Base-by-base conservation (phyloP, 495 filamentous ascomycete genomes). In the Rhypophila decipiens region DNA sequence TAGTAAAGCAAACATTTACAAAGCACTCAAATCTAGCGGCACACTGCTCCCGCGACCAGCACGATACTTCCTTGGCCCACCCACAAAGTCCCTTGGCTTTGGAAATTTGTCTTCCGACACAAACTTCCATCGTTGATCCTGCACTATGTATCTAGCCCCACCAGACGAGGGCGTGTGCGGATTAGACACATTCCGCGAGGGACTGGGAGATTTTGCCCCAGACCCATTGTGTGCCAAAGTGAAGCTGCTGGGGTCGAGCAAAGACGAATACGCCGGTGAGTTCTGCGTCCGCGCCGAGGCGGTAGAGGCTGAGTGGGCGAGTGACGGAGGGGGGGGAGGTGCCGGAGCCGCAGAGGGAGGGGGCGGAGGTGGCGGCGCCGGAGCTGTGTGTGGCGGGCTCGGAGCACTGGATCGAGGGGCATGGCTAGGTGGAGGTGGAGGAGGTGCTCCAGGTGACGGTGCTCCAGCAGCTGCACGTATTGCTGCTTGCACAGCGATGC, bases 21-120 rank as follows among this genome's bases (percentile, higher is more conserved):
- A 54, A 10, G 62, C 63, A 49, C 72, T 78, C 60, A 98, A 67
- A 71, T 98, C 87, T 58, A 97, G 74, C 34, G 93, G 93, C 34
- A 98, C 89, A 71, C 86, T 95, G 67, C 88, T 96, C 19, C 88
- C 91, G 60, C 90, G 77, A 8, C 93, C 93, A 21, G 91, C 93
- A 34, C 90, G 75, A 67, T 98, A 98, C 55, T 80, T 77, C 59
- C 86, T 87, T 27, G 70, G 64, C 23, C 73, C 80, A 2, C 87
- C 86, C 7, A 71, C 63, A 59, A 93, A 96, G 2, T 82, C 79
- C 48, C 90, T 75, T 36, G 93, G 91, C 57, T 87, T 90, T 2
- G 93, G 90, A 17, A 98, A 71, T 51, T 87, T 74, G 27, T 77
- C 79, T 46, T 97, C 91, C 24, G 79, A 74, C 55, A 88, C 81